Base-by-base conservation (phyloP, 106 monocot species). In the Dioscorea dumetorum region DNA sequence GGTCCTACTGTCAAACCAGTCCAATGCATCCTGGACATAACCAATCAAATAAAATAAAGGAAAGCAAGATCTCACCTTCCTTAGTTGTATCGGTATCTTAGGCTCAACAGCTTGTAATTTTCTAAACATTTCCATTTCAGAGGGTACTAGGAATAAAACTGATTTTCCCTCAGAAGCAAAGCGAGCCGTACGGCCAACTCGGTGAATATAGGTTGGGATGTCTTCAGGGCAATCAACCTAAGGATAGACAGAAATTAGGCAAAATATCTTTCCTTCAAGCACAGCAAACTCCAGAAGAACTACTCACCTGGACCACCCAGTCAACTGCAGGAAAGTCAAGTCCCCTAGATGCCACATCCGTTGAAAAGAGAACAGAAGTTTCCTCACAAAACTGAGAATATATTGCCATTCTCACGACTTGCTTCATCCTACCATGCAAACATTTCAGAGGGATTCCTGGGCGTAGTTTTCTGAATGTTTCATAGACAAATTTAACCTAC, bases 151-250 rank as follows among this genome's bases (percentile, higher is more conserved):
- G 59, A 97, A 97, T 33, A 97, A 72, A 52, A 97, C 63, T 16
- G 97, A 84, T 33, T 84, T 92, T 33, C 97, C 97, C 72, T 78
- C 84, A 24, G 81, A 85, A 61, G 78, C 71, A 57, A 92, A 97
- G 57, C 97, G 97, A 17, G 97, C 97, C 49, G 97, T 97, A 16
- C 97, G 97, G 10, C 97, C 97, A 74, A 92, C 97, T 74, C 97
- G 72, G 60, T 97, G 97, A 70, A 97, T 97, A 70, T 97, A 97
- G 13, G 84, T 64, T 50, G 81, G 66, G 70, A 97, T 76, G 60
- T 92, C 89, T 63, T 97, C 97, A 32, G 97, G 92, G 71, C 97
- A 97, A 62, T 97, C 97, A 76, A 97, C 87, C 97, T 97, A 34
- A n/a, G 62, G 34, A 65, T 11, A 28, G 28, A 22, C 0, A 68